These are phyloP conservation scores for Solioccasus polychromus DNA, from an alignment of 768 basidiomycete species.

Conservation along the genomic window DNA sequence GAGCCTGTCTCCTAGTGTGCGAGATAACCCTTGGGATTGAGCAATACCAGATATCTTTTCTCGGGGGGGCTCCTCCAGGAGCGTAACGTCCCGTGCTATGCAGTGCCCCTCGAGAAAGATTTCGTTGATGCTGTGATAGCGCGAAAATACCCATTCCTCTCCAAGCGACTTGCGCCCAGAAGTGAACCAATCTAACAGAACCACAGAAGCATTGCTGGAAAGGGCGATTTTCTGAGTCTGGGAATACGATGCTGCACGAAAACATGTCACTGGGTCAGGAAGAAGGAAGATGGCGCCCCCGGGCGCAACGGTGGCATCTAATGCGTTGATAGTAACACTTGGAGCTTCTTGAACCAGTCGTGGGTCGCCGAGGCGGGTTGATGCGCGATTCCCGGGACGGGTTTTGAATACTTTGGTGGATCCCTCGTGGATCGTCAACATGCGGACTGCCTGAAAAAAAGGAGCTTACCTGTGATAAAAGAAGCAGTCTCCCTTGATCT, in stretches of 20 bases:
- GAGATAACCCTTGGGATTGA: constrained; percentile 31
- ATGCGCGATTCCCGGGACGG: constrained; percentile 57
- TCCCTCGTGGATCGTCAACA: constrained; percentile 47
- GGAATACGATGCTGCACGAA: constrained; percentile 75
- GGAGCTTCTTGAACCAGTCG: constrained; percentile 6
- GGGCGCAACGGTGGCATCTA: constrained; percentile 54
- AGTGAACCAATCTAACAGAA: constrained; percentile 90
- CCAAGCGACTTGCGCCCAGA: constrained; percentile 79
- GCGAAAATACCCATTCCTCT: constrained; percentile 87
- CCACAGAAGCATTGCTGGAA: constrained; percentile 53
- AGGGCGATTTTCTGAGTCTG: constrained; percentile 82
- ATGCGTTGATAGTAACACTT: constrained; percentile 55
- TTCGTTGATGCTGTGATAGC: constrained; percentile 85
- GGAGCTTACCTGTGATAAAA: constrained; percentile 77
- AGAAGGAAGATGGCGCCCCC: constrained; percentile 70
- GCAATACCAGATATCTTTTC: constrained; percentile 7
- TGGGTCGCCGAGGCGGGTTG: constrained; percentile 32
- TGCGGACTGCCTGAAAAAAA: neutral
- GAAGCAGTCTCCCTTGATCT: constrained; percentile 53
- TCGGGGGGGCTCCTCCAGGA: constrained; percentile 55
- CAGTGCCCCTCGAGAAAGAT: constrained; percentile 62
- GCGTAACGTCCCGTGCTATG: constrained; percentile 72
- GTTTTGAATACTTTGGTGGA: constrained; percentile 94
- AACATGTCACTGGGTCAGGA: constrained; percentile 93
- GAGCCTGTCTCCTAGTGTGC: constrained; percentile 58